Base-by-base conservation (phyloP, 2,329 filamentous ascomycete species). In the Botryotinia calthae region DNA sequence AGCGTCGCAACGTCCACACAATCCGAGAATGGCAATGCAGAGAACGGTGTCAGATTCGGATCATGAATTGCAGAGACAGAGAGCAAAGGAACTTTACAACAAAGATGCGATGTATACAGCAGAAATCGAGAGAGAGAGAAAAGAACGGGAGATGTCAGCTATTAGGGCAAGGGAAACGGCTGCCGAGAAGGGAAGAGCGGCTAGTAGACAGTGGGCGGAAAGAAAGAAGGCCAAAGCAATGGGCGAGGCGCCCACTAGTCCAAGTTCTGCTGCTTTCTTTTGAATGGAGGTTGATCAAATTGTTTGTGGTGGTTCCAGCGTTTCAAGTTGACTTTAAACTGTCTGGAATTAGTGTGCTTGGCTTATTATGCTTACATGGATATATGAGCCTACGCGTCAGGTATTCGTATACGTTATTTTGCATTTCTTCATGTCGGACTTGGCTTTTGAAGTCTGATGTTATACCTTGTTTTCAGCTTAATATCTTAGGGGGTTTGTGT, bases 201-300 rank as follows among this genome's bases (percentile, higher is more conserved):
- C 87, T 73, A 88, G 88, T 76, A 85, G 88, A 48, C 87, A 89
- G 76, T 90, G 89, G 88, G 88, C 88, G 18, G 87, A 89, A 79
- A 89, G 86, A 81, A 86, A 87, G 78, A 76, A 76, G 72, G 74
- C 74, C 7, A 80, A 76, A 44, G n/a, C 25, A 44, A 58, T 68
- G 18, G 71, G 73, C 58, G 77, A 79, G 18, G 73, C 76, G 75
- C 77, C 75, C 14, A 78, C 77, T 73, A 77, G 76, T 42, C 77
- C 77, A 22, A 77, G 76, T 48, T 77, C 77, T 54, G 76, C 80
- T 37, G 28, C 77, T 72, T 78, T 76, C 37, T 70, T 79, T 51
- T 77, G 65, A 63, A 48, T 5, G 25, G 14, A 46, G 4, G 18
- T n/a, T 40, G n/a, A 28, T 34, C 54, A 20, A 20, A 40, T 9